phyloP scores from a whole-genome alignment of 2,329 filamentous ascomycete species.

The Colletotrichum sojae region DNA sequence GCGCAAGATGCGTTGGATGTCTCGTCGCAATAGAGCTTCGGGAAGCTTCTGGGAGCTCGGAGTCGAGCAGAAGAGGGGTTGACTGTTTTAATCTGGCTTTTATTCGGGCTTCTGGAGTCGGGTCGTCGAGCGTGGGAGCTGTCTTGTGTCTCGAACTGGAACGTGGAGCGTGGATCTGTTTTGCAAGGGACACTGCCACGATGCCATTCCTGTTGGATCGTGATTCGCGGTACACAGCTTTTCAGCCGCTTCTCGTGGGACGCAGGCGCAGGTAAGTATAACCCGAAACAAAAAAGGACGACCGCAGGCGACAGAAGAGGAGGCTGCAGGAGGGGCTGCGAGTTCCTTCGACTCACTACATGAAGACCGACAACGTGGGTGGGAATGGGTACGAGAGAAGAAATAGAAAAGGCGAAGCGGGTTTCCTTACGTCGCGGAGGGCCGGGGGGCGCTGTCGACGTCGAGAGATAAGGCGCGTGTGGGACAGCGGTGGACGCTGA shows the following conservation, averaged over 20 bases:
- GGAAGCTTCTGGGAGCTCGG: slow-evolving; percentile 3
- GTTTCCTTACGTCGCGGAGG: slow-evolving; percentile 21
- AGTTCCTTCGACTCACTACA: background rate
- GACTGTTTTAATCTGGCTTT: background rate
- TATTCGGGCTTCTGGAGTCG: background rate
- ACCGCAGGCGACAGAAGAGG: background rate
- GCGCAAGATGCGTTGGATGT: background rate
- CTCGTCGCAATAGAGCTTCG: slow-evolving; percentile 6
- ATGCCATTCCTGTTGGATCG: slow-evolving; percentile 35
- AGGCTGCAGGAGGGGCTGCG: background rate
- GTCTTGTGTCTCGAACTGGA: slow-evolving; percentile 15
- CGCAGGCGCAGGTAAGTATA: slow-evolving; percentile 1
- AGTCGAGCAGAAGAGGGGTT: background rate
- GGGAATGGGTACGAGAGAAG: slow-evolving; percentile 32
- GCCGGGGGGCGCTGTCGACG: slow-evolving; percentile 31
- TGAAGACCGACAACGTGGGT: slow-evolving; percentile 7
- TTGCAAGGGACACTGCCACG: slow-evolving; percentile 20
- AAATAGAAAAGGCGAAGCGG: slow-evolving; percentile 31
- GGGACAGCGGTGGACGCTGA: slow-evolving; percentile 35
- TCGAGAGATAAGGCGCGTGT: slow-evolving; percentile 35
- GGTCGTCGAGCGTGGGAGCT: slow-evolving; percentile 11
- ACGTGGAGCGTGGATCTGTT: slow-evolving; percentile 4
- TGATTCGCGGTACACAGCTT: slow-evolving; percentile 5
- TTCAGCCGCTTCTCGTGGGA: slow-evolving; percentile 2
- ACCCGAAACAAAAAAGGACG: background rate